These are phyloP conservation scores for Arthrobotrys musiformis DNA, from an alignment of 2,329 filamentous ascomycete species.

Conservation along the genomic window DNA sequence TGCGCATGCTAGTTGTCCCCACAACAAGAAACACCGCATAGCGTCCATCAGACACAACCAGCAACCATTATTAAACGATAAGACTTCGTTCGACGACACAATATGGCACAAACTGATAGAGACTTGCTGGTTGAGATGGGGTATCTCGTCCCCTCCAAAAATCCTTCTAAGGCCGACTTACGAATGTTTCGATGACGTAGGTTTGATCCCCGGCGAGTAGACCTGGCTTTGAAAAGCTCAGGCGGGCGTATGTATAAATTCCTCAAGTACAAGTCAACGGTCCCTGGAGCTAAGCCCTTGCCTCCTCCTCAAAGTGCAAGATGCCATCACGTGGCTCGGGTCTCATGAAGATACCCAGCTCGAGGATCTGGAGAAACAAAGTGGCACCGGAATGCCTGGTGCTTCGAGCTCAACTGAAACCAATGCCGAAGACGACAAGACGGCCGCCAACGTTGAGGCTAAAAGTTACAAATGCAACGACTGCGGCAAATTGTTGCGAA, in stretches of 20 bases:
- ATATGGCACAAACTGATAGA: conserved; percentile 71
- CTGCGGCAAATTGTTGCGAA: conserved; percentile 90
- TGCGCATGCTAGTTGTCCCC: too few relatives aligned
- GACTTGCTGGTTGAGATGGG: conserved; percentile 75
- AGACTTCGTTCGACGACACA: background rate
- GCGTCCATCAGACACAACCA: too few relatives aligned
- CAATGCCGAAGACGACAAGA: conserved; percentile 67
- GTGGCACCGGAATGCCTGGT: background rate
- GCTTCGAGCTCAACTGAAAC: conserved; percentile 59
- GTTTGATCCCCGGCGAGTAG: conserved; percentile 83
- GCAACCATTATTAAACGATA: background rate
- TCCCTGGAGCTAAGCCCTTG: background rate
- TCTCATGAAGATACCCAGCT: conserved; percentile 87
- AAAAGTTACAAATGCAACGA: conserved; percentile 92
- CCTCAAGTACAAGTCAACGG: conserved; percentile 4
- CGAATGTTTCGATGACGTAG: background rate
- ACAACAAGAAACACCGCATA: too few relatives aligned
- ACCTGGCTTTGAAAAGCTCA: conserved; percentile 84
- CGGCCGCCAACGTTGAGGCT: conserved; percentile 74
- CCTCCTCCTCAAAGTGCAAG: conserved; percentile 72
- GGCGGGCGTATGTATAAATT: conserved; percentile 74
- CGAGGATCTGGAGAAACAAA: conserved; percentile 74
- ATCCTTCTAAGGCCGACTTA: background rate
- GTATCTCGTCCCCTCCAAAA: background rate
- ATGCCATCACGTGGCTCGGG: conserved; percentile 93